These are phyloP conservation scores for Cadophora sp. DNA, from an alignment of 2,329 filamentous ascomycete species.

Conservation along the genomic window DNA sequence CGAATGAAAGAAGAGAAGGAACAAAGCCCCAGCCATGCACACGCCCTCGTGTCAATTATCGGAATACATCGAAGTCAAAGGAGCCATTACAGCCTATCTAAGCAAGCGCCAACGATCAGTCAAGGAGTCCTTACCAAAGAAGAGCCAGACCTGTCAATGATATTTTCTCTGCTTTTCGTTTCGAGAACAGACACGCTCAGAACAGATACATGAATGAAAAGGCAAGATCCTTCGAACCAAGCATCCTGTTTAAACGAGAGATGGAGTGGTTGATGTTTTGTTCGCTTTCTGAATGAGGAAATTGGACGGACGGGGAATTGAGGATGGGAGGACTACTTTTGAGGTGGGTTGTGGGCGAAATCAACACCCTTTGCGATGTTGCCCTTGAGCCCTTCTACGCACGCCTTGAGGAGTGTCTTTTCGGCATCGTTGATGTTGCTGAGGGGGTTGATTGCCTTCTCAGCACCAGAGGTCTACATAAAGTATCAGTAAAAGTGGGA, in stretches of 20 bases:
- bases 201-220: constrained; percentile 21
- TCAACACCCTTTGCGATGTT: constrained; percentile 95
- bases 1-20: constrained; percentile 35
- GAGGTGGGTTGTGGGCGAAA: constrained; percentile 86
- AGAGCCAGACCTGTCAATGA: constrained; percentile 26
- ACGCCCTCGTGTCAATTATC: constrained; percentile 13
- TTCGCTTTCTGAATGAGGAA: constrained; percentile 20
- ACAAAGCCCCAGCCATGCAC: constrained; percentile 21
- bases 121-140: constrained; percentile 35
- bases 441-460: constrained; percentile 85
- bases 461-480: constrained; percentile 76
- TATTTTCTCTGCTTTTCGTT: constrained; percentile 14
- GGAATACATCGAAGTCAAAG: constrained; percentile 24
- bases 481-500: constrained; percentile 41
- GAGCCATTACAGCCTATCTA: constrained; percentile 52
- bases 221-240: constrained; percentile 6
- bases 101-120: constrained; percentile 43
- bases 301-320: constrained; percentile 21
- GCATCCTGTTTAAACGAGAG: constrained; percentile 19
- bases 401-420: constrained; percentile 82
- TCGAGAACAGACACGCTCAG: neutral
- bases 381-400: constrained; percentile 79
- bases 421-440: constrained; percentile 81
- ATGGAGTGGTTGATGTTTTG: constrained; percentile 29
- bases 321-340: constrained; percentile 72